phyloP scores from a whole-genome alignment of 1,139 yeast genomes.

The Sugiyamaella japonica region DNA sequence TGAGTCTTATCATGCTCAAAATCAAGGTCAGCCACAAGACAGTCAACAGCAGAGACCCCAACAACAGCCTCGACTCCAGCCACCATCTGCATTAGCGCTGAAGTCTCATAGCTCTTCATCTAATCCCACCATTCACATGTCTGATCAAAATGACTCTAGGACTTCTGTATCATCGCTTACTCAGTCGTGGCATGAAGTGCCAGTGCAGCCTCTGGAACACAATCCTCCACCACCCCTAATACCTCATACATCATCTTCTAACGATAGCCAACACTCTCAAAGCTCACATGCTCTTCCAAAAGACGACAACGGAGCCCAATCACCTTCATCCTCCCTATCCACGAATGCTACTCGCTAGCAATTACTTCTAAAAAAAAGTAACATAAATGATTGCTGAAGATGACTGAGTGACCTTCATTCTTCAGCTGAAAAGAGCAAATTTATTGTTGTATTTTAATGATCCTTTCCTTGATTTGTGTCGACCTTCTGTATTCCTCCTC shows the following conservation, averaged over 20 bases:
- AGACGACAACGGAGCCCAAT: conserved; percentile 5
- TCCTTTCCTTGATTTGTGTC: not conserved
- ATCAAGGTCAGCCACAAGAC: conserved; percentile 1
- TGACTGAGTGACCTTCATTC: not conserved
- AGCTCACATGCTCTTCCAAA: conserved; percentile 1
- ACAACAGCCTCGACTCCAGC: conserved; percentile 15
- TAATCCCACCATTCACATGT: not conserved
- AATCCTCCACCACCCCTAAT: not conserved
- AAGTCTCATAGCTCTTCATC: conserved; percentile 14
- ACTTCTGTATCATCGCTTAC: conserved; percentile 8
- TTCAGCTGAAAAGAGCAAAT: not conserved
- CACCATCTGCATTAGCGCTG: conserved; percentile 19
- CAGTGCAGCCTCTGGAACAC: conserved; percentile 8
- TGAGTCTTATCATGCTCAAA: conserved; percentile 5
- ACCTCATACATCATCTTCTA: not conserved
- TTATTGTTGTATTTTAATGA: not conserved
- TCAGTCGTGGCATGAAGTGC: conserved; percentile 11
- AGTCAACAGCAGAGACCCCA: conserved; percentile 21
- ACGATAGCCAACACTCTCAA: conserved; percentile 6
- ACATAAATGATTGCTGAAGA: not conserved
- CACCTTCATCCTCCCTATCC: conserved; percentile 2
- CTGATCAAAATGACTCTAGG: conserved; percentile 9
- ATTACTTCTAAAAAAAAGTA: not conserved
- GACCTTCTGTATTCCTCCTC: not conserved
- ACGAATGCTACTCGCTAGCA: conserved; percentile 10